These are phyloP conservation scores for Agapanthus africanus DNA, from an alignment of 106 monocot genomes.

Conservation along the genomic window DNA sequence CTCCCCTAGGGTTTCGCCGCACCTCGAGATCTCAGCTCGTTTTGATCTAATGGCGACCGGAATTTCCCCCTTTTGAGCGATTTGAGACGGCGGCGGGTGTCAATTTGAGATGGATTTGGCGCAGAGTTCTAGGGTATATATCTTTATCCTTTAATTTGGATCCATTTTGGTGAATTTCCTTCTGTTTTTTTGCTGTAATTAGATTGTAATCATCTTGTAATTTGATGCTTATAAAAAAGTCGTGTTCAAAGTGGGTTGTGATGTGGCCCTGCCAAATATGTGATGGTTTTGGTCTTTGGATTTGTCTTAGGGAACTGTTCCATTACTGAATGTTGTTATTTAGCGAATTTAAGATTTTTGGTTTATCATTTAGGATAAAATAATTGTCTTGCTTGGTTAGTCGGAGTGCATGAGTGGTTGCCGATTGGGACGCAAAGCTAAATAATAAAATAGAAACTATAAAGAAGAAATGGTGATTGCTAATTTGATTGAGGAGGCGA, in stretches of 20 bases:
- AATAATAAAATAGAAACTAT: not conserved
- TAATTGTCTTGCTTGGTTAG: not conserved
- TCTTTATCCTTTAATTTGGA: not conserved
- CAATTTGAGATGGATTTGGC: constrained; percentile 34
- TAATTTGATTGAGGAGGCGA: no score
- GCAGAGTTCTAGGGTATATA: constrained; percentile 26
- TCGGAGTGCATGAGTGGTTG: not conserved
- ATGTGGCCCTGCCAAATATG: no score
- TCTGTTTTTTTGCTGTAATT: not conserved
- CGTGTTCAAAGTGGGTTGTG: no score
- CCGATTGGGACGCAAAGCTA: not conserved
- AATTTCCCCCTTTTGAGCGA: not conserved
- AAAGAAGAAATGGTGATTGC: not conserved
- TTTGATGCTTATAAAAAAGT: not conserved
- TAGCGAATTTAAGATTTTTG: not conserved
- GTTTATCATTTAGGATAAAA: no score
- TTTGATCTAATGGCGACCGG: not conserved
- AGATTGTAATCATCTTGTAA: no score
- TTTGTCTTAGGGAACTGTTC: no score
- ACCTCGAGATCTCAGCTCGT: not conserved
- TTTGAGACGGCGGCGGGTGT: not conserved
- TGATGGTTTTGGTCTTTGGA: no score
- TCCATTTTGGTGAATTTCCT: no score
- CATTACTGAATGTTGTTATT: not conserved
- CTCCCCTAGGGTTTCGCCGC: not conserved